A percentile compares a stretch with the other conserved stretches of the same genome.
Evolutionary conservation across 768 basidiomycete species (phyloP).

Genomic region (Gloeopeniophorella convolvens): DNA sequence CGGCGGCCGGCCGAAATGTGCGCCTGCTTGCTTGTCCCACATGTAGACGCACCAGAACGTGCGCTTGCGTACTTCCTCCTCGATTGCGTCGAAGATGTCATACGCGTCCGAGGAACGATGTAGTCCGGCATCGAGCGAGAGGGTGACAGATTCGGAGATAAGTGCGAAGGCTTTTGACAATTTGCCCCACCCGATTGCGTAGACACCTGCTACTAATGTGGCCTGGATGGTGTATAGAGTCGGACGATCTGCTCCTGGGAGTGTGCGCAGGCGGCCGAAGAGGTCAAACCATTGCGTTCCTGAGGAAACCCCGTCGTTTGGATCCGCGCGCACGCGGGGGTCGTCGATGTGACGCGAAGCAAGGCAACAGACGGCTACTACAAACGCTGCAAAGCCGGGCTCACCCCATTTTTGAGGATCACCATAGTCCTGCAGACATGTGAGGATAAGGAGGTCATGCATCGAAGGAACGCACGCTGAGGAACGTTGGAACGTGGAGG

Average conservation of each 20-base stretch:
- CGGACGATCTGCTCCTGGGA: conserved; percentile 82
- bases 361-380: conserved; percentile 88
- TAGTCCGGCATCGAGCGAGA: conserved; percentile 83
- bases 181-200: conserved; percentile 85
- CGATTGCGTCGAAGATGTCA: conserved; percentile 82
- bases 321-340: conserved; percentile 77
- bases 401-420: conserved; percentile 94
- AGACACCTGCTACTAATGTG: conserved; percentile 86
- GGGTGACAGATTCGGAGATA: conserved; percentile 79
- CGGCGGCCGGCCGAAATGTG: conserved; percentile 85
- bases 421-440: conserved; percentile 66
- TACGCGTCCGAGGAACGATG: conserved; percentile 84
- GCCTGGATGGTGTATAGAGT: conserved; percentile 91
- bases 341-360: conserved; percentile 92
- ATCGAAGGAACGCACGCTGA: conserved; percentile 45
- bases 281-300: conserved; percentile 92
- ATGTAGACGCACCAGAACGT: conserved; percentile 97
- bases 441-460: conserved; percentile 12
- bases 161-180: conserved; percentile 83
- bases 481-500: conserved; percentile 85
- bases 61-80: conserved; percentile 86
- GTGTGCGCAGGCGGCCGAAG: conserved; percentile 77
- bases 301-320: conserved; percentile 78
- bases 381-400: conserved; percentile 90
- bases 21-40: conserved; percentile 91